phyloP scores from a whole-genome alignment of 2,329 filamentous ascomycete genomes.

The Tolypocladium paradoxum region DNA sequence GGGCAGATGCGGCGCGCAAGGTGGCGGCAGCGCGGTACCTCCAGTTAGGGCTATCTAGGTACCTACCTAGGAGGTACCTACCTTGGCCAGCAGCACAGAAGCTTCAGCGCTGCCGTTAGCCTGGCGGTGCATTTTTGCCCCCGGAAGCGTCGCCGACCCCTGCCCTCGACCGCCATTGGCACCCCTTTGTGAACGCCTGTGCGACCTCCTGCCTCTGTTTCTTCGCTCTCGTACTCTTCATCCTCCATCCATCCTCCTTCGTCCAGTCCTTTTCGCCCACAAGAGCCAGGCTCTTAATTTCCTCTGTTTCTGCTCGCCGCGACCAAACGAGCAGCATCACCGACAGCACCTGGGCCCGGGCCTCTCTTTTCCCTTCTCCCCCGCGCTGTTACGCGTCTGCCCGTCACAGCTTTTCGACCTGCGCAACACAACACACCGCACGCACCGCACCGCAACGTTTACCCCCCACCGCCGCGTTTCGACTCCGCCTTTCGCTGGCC shows the following conservation, averaged over 20 bases:
- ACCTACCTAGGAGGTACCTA: not conserved
- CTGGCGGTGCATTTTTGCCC: not conserved
- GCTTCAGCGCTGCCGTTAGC: not conserved
- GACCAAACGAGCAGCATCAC: not conserved
- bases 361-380: conserved; percentile 8
- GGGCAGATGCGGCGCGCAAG: not conserved
- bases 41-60: not conserved
- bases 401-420: not conserved
- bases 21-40: not conserved
- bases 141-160: not conserved
- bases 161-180: conserved; percentile 1
- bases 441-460: not conserved
- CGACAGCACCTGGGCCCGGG: not conserved
- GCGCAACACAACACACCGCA: not conserved
- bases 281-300: conserved; percentile 1
- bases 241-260: conserved; percentile 1
- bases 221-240: not conserved
- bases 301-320: not conserved
- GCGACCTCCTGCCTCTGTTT: not conserved
- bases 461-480: conserved; percentile 5
- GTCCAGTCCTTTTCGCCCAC: conserved; percentile 3
- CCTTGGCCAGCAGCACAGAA: not conserved
- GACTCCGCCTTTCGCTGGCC: conserved; percentile 16
- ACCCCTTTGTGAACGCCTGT: conserved; percentile 3
- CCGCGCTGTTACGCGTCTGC: conserved; percentile 5